Evolutionary conservation across 352 stramenopile species (phyloP).

Genomic region (Aphanomyces invadans): DNA sequence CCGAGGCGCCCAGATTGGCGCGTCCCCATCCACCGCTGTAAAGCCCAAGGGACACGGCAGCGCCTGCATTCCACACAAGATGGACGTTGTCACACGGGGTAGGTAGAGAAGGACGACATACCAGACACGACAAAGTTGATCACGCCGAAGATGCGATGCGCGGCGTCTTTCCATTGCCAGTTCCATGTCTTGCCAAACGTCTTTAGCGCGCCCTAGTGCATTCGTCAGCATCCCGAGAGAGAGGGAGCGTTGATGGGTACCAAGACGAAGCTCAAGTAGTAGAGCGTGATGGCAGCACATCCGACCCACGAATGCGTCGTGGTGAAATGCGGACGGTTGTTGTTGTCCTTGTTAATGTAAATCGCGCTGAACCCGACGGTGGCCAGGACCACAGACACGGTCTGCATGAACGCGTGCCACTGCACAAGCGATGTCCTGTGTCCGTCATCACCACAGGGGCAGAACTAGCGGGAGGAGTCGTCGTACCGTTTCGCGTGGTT

Average conservation of each 20-base stretch:
- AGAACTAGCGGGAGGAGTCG: no score
- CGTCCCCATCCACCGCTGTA: constrained; percentile 23
- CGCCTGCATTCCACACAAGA: background rate
- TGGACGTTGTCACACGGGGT: background rate
- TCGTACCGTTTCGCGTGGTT: constrained; percentile 15
- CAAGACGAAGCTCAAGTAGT: constrained; percentile 17
- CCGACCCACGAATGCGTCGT: constrained; percentile 17
- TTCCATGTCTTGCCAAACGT: constrained; percentile 3
- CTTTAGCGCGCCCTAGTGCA: constrained; percentile 4
- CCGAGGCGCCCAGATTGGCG: constrained; percentile 1
- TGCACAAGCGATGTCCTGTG: constrained; percentile 4
- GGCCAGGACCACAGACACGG: constrained; percentile 5
- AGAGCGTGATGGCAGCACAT: constrained; percentile 1
- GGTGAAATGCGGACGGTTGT: constrained; percentile 16
- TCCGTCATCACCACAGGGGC: background rate
- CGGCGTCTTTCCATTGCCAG: constrained; percentile 17
- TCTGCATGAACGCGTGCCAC: constrained; percentile 23
- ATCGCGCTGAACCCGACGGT: constrained; percentile 11
- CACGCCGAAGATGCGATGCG: constrained; percentile 10
- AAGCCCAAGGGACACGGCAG: constrained; percentile 5
- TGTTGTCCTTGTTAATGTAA: constrained; percentile 20
- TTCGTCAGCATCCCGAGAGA: background rate
- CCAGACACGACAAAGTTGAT: constrained; percentile 13
- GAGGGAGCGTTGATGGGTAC: background rate
- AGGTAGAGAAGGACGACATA: background rate